phyloP scores from a whole-genome alignment of 177 flowering plant species.

The Vitis hybrid region DNA sequence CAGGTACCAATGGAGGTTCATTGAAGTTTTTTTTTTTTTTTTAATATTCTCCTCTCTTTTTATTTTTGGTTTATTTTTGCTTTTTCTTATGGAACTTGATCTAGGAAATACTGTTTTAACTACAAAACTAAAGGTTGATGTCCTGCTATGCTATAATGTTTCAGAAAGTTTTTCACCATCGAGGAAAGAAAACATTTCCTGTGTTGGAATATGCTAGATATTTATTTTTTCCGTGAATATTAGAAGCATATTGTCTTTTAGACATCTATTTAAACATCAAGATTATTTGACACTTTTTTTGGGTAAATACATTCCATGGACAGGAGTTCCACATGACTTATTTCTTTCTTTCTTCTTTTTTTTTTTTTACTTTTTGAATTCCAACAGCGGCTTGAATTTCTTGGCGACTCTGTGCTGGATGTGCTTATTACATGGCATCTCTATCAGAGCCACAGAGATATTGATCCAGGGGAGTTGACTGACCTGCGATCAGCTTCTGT shows the following conservation, averaged over 20 bases:
- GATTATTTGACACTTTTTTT: too few species aligned
- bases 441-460: slow-evolving; percentile 53
- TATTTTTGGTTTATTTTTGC: not conserved
- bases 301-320: not conserved
- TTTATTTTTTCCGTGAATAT: too few species aligned
- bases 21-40: not conserved
- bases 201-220: too few species aligned
- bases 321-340: not conserved
- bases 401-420: slow-evolving; percentile 90
- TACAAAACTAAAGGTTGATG: not conserved
- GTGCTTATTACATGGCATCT: slow-evolving; percentile 79
- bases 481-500: slow-evolving; percentile 93
- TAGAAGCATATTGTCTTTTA: too few species aligned
- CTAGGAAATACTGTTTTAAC: too few species aligned
- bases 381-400: slow-evolving; percentile 88
- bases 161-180: not conserved
- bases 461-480: slow-evolving; percentile 90
- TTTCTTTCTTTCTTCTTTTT: not conserved
- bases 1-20: slow-evolving; percentile 44
- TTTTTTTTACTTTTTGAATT: slow-evolving; percentile 11
- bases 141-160: not conserved
- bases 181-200: not conserved
- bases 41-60: not conserved
- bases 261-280: too few species aligned
- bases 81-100: too few species aligned